Base-by-base conservation (phyloP, 345 rosid species). In the Moricandia moricandioides region DNA sequence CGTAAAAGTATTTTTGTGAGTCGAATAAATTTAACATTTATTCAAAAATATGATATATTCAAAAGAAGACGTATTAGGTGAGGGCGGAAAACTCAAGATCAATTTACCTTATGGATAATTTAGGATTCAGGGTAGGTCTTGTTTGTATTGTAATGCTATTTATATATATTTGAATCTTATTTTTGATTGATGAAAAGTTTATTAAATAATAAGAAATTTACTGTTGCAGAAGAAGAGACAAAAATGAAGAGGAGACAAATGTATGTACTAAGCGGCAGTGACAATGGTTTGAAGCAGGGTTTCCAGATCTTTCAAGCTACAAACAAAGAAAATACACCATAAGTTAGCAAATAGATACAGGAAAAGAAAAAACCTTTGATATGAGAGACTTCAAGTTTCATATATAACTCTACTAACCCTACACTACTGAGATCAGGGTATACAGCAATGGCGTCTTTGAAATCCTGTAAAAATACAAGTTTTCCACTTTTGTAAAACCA, bases 371-470 rank as follows among this genome's bases (percentile, higher is more conserved):
- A 63, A 24, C 18, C 2, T 0, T 29, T 52, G 9, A 8, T 29
- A 17, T 27, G 56, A 24, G 69, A 30, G 3, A 4, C 27, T 34
- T 43, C 5, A 39, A 24, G 17, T 45, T 65, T 66, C 21, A 27
- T 72, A 52, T 54, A 35, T 54, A 43, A 58, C 11, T 0, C 10
- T 67, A 71, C 72, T 65, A 85, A 89, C 97, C 85, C 87, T 65
- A 91, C 90, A 49, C 81, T 83, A 70, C 88, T 82, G 82, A 94
- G 76, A 77, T 94, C 98, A 51, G 97, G 91, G 72, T 91, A 94
- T 43, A 81, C 80, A 34, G 93, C 88, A 9, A 91, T 80, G 8
- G 97, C 88, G 57, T 87, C 97, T 70, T 75, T 84, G 58, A 94
- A 94, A 79, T 94, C 96, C 98, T 91, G 89, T 21, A 70, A 70